Conservation (phyloP, 495 filamentous ascomycete species). For the Neurospora sp. region DNA sequence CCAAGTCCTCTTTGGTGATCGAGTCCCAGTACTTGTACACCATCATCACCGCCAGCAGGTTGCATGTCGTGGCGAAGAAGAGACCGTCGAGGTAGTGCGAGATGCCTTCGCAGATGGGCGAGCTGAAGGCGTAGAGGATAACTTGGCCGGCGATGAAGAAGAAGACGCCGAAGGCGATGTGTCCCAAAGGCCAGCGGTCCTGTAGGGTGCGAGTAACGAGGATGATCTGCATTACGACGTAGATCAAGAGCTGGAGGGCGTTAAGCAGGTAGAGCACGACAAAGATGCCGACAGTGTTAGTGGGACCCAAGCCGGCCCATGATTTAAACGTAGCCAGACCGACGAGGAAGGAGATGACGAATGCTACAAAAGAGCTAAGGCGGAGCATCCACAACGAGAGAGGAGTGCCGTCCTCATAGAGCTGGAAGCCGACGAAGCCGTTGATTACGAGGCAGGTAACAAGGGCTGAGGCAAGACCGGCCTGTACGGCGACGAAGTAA, state of each 20-base stretch:
- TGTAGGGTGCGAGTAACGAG: conserved; percentile 85
- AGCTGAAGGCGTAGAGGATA: conserved; percentile 80
- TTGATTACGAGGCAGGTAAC: conserved; percentile 90
- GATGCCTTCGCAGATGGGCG: conserved; percentile 70
- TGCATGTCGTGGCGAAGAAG: conserved; percentile 91
- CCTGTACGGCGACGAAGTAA: conserved; percentile 85
- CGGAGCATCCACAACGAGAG: conserved; percentile 92
- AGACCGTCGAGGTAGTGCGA: conserved; percentile 93
- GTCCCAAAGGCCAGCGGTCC: conserved; percentile 89
- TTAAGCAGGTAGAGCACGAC: conserved; percentile 89
- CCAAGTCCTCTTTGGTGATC: conserved; percentile 95
- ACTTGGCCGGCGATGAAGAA: conserved; percentile 93
- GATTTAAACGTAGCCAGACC: conserved; percentile 88
- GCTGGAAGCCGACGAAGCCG: conserved; percentile 96
- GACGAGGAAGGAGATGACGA: conserved; percentile 76
- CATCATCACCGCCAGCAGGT: conserved; percentile 97
- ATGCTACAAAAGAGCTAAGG: conserved; percentile 65
- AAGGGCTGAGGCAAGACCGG: conserved; percentile 80
- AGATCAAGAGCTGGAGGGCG: conserved; percentile 73
- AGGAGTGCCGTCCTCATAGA: conserved; percentile 97
- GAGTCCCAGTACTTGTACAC: conserved; percentile 99
- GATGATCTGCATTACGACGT: conserved; percentile 78
- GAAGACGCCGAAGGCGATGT: conserved; percentile 85
- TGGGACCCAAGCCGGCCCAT: conserved; percentile 77
- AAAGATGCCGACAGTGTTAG: conserved; percentile 80